phyloP scores from a whole-genome alignment of 192 early-diverging fungal species.

The Podila epicladia region DNA sequence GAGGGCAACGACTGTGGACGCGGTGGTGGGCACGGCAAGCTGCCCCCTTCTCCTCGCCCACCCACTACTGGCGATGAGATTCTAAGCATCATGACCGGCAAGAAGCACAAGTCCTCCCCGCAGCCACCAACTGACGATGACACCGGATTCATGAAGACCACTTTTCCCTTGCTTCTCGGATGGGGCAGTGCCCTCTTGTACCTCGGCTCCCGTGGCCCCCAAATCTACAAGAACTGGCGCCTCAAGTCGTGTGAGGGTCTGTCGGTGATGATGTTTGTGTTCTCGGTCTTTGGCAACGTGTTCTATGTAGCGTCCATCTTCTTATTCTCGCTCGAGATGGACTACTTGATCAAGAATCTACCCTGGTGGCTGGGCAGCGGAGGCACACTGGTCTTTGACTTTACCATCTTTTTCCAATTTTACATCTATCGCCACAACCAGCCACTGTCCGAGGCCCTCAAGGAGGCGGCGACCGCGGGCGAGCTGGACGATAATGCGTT shows the following conservation, averaged over 20 bases:
- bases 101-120: constrained; percentile 2
- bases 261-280: constrained; percentile 85
- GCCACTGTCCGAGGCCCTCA: constrained; percentile 42
- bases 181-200: constrained; percentile 80
- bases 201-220: constrained; percentile 77
- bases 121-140: constrained; percentile 16
- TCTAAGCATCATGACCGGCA: constrained; percentile 1
- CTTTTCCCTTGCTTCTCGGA: constrained; percentile 73
- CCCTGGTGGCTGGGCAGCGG: constrained; percentile 81
- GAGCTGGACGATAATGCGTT: constrained; percentile 42
- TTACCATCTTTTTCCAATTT: constrained; percentile 78
- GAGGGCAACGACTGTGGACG: constrained; percentile 32
- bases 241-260: constrained; percentile 81
- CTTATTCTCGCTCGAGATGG: constrained; percentile 72
- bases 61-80: background rate
- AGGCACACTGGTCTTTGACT: constrained; percentile 81
- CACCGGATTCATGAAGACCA: constrained; percentile 8
- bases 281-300: constrained; percentile 82
- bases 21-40: constrained; percentile 38
- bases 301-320: constrained; percentile 78
- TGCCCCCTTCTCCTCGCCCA: constrained; percentile 18
- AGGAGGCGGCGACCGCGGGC: constrained; percentile 37
- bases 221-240: constrained; percentile 82
- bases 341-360: constrained; percentile 74
- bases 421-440: constrained; percentile 59